phyloP scores from a whole-genome alignment of 169 alveolate species.

The Babesia caballi region DNA sequence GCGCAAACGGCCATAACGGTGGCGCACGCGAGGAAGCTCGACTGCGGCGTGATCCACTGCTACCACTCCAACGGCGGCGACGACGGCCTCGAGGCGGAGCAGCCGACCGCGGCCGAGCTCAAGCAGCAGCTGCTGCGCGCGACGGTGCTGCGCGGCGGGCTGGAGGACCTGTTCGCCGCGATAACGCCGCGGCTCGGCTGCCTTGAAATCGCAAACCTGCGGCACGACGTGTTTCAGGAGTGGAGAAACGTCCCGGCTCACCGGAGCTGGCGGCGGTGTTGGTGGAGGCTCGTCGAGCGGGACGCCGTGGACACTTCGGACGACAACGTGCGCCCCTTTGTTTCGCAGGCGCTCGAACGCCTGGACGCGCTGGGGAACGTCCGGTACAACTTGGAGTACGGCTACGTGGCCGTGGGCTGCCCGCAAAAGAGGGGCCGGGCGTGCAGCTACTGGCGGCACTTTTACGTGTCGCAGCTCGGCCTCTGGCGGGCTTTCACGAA shows the following conservation, averaged over 20 bases:
- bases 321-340: conserved; percentile 2
- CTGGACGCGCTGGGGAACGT: conserved; percentile 64
- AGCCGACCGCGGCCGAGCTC: background rate
- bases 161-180: conserved; percentile 26
- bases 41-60: conserved; percentile 21
- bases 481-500: conserved; percentile 47
- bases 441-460: conserved; percentile 59
- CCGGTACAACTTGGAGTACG: conserved; percentile 35
- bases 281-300: conserved; percentile 50
- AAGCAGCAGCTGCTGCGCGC: conserved; percentile 29
- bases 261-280: conserved; percentile 30
- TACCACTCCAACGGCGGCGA: background rate
- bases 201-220: background rate
- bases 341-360: conserved; percentile 28
- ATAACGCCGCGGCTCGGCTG: conserved; percentile 2
- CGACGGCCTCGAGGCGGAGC: background rate
- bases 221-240: background rate
- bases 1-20: conserved; percentile 30
- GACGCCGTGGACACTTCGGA: conserved; percentile 8
- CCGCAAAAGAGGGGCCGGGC: conserved; percentile 6
- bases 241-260: conserved; percentile 37
- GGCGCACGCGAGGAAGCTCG: conserved; percentile 2
- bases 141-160: conserved; percentile 4
- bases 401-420: conserved; percentile 53
- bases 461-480: conserved; percentile 39